Evolutionary conservation across 306 rosid genomes (phyloP).

Genomic region (Trifolium dubium): DNA sequence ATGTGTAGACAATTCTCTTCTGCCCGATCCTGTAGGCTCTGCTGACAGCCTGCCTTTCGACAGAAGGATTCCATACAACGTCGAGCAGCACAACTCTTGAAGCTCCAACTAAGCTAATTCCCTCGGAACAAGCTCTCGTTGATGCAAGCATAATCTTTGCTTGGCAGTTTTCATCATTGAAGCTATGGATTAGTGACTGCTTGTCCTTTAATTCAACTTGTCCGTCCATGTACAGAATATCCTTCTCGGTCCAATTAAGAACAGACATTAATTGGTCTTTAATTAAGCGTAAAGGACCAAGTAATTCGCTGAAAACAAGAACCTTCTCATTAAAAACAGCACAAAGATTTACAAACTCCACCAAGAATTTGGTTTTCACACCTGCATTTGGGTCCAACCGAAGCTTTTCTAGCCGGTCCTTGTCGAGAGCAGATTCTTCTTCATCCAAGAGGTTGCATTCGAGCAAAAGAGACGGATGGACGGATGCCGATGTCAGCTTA

Average conservation of each 20-base stretch:
- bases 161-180: constrained; percentile 40
- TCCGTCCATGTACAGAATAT: constrained; percentile 32
- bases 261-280: background rate
- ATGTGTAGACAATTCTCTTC: constrained; percentile 43
- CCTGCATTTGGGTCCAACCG: constrained; percentile 36
- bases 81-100: constrained; percentile 54
- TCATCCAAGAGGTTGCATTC: background rate
- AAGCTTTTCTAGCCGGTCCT: background rate
- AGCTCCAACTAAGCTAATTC: constrained; percentile 49
- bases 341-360: constrained; percentile 42
- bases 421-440: background rate
- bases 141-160: constrained; percentile 50
- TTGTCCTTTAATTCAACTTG: background rate
- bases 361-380: constrained; percentile 44
- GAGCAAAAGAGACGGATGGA: background rate
- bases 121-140: constrained; percentile 50
- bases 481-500: background rate
- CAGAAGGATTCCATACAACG: constrained; percentile 55
- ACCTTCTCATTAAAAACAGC: constrained; percentile 39
- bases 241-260: background rate
- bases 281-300: background rate
- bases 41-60: constrained; percentile 51
- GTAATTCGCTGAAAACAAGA: constrained; percentile 27
- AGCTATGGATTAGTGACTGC: constrained; percentile 34
- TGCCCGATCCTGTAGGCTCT: constrained; percentile 53